Conservation (phyloP, 352 stramenopile genomes). For the Globisporangium okanoganense region DNA sequence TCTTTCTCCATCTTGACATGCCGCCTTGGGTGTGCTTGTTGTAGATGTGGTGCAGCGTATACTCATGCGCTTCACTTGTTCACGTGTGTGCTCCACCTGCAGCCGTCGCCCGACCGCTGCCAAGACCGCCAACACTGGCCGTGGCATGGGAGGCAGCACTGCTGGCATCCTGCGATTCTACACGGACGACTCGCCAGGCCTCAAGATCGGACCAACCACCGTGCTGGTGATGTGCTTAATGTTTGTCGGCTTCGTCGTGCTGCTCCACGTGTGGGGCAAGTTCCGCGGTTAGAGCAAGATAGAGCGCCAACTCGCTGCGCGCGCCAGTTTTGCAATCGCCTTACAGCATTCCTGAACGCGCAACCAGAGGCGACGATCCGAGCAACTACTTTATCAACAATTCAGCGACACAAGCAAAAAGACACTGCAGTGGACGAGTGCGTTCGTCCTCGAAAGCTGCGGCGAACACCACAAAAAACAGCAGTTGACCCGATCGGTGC, state of each 20-base stretch:
- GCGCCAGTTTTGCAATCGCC: constrained; percentile 8
- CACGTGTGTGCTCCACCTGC: neutral
- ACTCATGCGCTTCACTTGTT: neutral
- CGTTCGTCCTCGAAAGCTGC: constrained; percentile 6
- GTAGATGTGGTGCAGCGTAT: neutral
- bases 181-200: constrained; percentile 94
- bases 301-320: constrained; percentile 6
- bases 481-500: constrained; percentile 10
- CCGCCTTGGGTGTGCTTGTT: neutral
- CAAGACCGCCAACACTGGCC: constrained; percentile 63
- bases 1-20: neutral
- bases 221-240: constrained; percentile 94
- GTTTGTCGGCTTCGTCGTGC: constrained; percentile 96
- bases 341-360: constrained; percentile 1
- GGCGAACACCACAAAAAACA: constrained; percentile 5
- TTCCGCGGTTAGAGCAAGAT: constrained; percentile 77
- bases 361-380: constrained; percentile 1
- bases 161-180: constrained; percentile 97
- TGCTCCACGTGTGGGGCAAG: constrained; percentile 97
- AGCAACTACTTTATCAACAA: constrained; percentile 11
- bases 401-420: neutral
- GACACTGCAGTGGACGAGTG: constrained; percentile 9
- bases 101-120: constrained; percentile 55
- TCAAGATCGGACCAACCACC: constrained; percentile 95
- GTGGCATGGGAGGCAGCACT: constrained; percentile 78